These are phyloP conservation scores for Linum tenue DNA, from an alignment of 345 rosid species.

Conservation along the genomic window DNA sequence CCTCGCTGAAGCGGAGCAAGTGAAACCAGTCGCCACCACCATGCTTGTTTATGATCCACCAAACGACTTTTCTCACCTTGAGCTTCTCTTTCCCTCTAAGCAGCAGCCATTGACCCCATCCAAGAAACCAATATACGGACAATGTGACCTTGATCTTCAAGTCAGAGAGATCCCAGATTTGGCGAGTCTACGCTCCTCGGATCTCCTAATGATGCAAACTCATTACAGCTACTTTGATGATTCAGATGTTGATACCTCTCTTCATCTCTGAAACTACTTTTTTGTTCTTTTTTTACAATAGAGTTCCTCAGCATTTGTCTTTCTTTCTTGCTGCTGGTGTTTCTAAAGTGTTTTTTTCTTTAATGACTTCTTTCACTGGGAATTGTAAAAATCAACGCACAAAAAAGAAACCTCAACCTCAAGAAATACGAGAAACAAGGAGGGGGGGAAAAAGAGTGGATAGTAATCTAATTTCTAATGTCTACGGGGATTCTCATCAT, in stretches of 20 bases:
- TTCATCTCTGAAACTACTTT: conserved; percentile 30
- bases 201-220: conserved; percentile 11
- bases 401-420: neutral
- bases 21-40: conserved; percentile 10
- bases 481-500: conserved; percentile 17
- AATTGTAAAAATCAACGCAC: conserved; percentile 13
- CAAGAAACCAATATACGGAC: conserved; percentile 14
- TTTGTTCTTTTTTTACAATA: conserved; percentile 16
- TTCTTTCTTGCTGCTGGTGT: conserved; percentile 12
- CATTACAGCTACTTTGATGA: conserved; percentile 15
- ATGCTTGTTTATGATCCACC: conserved; percentile 7
- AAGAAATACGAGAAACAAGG: no score
- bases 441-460: neutral
- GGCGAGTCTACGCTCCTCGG: conserved; percentile 16
- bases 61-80: conserved; percentile 16
- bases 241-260: conserved; percentile 34
- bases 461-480: conserved; percentile 19
- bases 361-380: conserved; percentile 10
- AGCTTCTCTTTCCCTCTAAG: conserved; percentile 16
- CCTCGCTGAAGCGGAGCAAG: conserved; percentile 17
- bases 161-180: conserved; percentile 19
- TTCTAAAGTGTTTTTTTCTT: conserved; percentile 11
- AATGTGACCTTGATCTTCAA: conserved; percentile 8
- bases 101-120: conserved; percentile 5
- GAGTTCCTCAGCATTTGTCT: conserved; percentile 8